Base-by-base conservation (phyloP, 192 early-diverging fungal species). In the Kickxella alabastrina region DNA sequence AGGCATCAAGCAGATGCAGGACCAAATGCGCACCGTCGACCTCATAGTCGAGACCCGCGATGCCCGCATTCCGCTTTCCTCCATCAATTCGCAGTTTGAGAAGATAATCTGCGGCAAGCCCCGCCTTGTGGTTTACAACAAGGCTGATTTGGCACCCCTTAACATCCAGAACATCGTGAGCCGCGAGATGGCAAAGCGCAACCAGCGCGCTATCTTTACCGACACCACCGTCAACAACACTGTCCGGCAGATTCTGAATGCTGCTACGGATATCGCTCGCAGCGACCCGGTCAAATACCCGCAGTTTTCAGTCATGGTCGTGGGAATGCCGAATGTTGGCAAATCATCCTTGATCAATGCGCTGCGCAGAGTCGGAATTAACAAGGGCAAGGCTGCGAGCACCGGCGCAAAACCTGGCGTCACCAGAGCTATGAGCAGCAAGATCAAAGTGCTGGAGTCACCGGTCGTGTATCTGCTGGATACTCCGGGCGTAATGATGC, bases 251-350 rank as follows among this genome's bases (percentile, higher is more conserved):
- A 85, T 96, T 18, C 59, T 96, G 31, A 72, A 83, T 14, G 65
- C 76, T 43, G 86, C 90, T 0, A 73, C 84, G 9, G 73, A 78
- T 52, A 68, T 81, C 29, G 54, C 64, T 3, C 59, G 52, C 32
- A 50, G 48, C 3, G 71, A 80, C 18, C 77, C 73, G 0, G 53
- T 70, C 5, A 57, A 45, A 52, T 74, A 55, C 38, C 59, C 59
- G 26, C 56, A 75, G 52, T 46, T 63, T 34, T 54, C 61, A 10
- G 75, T 93, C 15, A 87, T 98, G 71, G 81, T 98, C 2, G 87
- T 95, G 3, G 95, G 95, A 5, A 86, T 95, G 82, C 95, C 95
- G 4, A 98, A 98, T 73, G 95, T 98, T 41, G 95, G 95, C 9
- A 98, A 98, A 59, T 92, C 90, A 1, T 87, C 92, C 19, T 52